A percentile compares a stretch with the other conserved stretches of the same genome.
Conservation (phyloP, 768 basidiomycete species). For the Tylopilus felleus region DNA sequence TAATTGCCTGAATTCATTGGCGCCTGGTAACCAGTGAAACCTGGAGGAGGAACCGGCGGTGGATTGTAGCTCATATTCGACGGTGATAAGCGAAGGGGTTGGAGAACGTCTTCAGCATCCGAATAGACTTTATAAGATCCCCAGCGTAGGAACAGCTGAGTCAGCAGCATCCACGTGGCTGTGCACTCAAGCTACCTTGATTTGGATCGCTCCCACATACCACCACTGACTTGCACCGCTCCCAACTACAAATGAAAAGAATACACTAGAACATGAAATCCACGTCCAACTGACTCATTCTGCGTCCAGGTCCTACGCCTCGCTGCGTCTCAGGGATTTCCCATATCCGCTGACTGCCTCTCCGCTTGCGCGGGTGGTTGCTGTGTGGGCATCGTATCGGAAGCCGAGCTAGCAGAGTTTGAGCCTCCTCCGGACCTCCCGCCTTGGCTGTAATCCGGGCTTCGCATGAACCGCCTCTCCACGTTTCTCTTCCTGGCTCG, state of each 20-base stretch:
- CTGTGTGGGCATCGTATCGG: constrained; percentile 14
- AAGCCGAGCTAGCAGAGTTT: constrained; percentile 5
- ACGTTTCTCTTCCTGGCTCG: background rate
- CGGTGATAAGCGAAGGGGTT: constrained; percentile 15
- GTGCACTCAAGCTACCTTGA: constrained; percentile 1
- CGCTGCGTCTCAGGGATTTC: constrained; percentile 1
- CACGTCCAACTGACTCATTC: too few relatives aligned
- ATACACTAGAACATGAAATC: too few relatives aligned
- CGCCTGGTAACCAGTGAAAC: constrained; percentile 36
- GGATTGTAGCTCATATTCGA: constrained; percentile 60
- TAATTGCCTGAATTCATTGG: constrained; percentile 28
- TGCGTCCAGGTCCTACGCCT: too few relatives aligned
- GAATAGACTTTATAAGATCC: background rate
- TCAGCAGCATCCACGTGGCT: constrained; percentile 23
- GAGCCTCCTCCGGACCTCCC: constrained; percentile 4
- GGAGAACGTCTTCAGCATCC: constrained; percentile 7
- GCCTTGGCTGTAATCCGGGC: constrained; percentile 28
- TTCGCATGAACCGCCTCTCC: constrained; percentile 19
- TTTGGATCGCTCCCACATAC: background rate
- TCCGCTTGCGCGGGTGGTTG: constrained; percentile 4
- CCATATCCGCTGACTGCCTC: constrained; percentile 4
- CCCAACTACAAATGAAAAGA: too few relatives aligned
- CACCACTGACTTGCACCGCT: too few relatives aligned
- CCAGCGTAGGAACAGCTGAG: constrained; percentile 18
- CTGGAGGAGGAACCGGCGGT: constrained; percentile 47